Percentiles rank a stretch among this genome's conserved stretches.
Conservation (phyloP, 225 moss, liverwort and hornwort species). For the Antitrichia curtipendula region DNA sequence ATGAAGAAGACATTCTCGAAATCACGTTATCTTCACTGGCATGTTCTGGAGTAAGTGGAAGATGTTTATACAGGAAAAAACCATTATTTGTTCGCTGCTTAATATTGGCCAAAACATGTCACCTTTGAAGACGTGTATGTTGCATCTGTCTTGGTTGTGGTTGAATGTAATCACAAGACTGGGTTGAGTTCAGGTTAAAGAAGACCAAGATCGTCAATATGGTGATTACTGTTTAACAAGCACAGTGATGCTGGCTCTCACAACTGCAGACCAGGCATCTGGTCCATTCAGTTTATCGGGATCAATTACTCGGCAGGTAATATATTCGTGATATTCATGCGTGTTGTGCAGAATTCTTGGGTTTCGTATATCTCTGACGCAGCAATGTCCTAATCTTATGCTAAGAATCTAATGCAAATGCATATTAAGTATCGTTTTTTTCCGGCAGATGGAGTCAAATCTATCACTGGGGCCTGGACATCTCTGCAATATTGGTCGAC, state of each 20-base stretch:
- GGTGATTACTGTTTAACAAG: conserved; percentile 79
- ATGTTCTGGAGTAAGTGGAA: background rate
- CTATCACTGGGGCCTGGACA: conserved; percentile 50
- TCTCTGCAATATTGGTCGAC: conserved; percentile 73
- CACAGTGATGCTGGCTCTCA: conserved; percentile 81
- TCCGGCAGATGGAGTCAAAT: conserved; percentile 51
- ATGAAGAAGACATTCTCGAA: background rate
- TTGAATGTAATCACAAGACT: background rate
- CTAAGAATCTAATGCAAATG: background rate
- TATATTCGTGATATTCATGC: background rate
- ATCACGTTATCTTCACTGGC: background rate
- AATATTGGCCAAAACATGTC: background rate
- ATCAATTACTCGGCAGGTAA: conserved; percentile 81
- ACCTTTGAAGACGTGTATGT: background rate
- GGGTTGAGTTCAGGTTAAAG: conserved; percentile 41
- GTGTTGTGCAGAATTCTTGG: background rate
- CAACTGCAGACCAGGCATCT: conserved; percentile 54
- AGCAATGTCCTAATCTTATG: background rate
- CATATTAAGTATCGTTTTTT: background rate
- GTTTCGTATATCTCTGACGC: background rate
- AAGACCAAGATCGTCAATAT: conserved; percentile 31
- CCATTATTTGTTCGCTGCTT: background rate
- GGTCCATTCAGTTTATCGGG: conserved; percentile 75
- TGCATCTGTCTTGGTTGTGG: background rate
- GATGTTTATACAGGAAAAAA: background rate